Evolutionary conservation across 2,329 filamentous ascomycete genomes (phyloP).

Genomic region (Colletotrichum kahawae): DNA sequence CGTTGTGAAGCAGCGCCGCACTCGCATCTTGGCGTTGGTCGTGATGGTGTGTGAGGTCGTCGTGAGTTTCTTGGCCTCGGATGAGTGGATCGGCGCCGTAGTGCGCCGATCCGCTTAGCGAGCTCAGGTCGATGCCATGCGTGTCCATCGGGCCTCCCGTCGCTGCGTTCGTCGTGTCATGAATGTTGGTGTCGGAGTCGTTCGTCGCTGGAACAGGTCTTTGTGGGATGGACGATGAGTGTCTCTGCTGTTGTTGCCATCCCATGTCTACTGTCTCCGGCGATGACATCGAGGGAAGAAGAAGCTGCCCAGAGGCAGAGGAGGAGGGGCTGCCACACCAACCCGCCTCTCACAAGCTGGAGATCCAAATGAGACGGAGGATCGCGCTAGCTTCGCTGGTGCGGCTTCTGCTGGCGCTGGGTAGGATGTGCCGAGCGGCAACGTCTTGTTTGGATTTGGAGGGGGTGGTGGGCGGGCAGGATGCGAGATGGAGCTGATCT

Average conservation of each 20-base stretch:
- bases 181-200: not conserved
- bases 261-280: not conserved
- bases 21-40: conserved; percentile 5
- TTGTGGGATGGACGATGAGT: not conserved
- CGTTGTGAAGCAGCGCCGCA: conserved; percentile 5
- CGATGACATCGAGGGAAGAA: not conserved
- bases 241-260: not conserved
- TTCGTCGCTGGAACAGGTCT: not conserved
- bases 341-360: not conserved
- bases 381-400: not conserved
- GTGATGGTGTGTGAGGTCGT: not conserved
- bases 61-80: not conserved
- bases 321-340: not conserved
- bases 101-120: conserved; percentile 14
- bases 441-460: not conserved
- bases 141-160: conserved; percentile 5
- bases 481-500: not conserved
- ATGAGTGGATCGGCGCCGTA: conserved; percentile 2
- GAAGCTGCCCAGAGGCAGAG: not conserved
- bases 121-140: conserved; percentile 16
- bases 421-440: not conserved
- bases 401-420: not conserved
- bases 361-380: not conserved
- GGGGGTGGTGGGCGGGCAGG: not conserved
- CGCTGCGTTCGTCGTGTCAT: not conserved